Base-by-base conservation (phyloP, 2,329 filamentous ascomycete genomes). In the Botrytis elliptica region DNA sequence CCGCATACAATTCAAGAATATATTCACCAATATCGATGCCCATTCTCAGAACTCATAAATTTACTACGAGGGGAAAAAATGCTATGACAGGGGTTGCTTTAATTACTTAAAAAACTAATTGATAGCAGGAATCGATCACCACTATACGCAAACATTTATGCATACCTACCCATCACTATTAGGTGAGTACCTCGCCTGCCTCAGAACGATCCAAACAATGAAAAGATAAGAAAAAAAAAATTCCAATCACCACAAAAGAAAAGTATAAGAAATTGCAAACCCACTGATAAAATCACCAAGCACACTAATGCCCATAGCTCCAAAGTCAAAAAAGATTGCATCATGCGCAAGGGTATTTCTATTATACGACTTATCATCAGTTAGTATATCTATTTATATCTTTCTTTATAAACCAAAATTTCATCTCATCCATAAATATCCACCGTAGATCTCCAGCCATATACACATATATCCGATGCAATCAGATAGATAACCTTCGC, bases 221-320 rank as follows among this genome's bases (percentile, higher is more conserved):
- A 9, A 57, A 29, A 18, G n/a, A 18, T 2, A 6, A 2, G 18
- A 57, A 10, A 29, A 57, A 14, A 18, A 29, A 16, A 18, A 8
- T 9, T 29, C 25, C 36, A 62, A 40, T 62, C 33, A 62, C 10
- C 20, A 40, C 20, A 4, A 7, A 62, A 8, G 44, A 40, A 63
- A 8, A 18, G 3, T 18, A 9, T 29, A 29, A 57, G 7, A n/a
- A 63, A 63, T 40, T n/a, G 6, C 36, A 42, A 42, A 25, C n/a
- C 42, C 38, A 33, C 16, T 3, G 16, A 64, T 2, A 40, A 42
- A 42, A 42, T 64, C 38, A 42, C 25, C 14, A 18, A 64, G 62
- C 62, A 64, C 62, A 64, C 62, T 64, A 64, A 44, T 64, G 62
- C 62, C 38, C 62, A 40, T 38, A 29, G 62, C 40, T 64, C n/a